Evolutionary conservation across 106 monocot genomes (phyloP), one percentile per base, ranked within the genome.

Genomic region (Dendrobium huoshanense): DNA sequence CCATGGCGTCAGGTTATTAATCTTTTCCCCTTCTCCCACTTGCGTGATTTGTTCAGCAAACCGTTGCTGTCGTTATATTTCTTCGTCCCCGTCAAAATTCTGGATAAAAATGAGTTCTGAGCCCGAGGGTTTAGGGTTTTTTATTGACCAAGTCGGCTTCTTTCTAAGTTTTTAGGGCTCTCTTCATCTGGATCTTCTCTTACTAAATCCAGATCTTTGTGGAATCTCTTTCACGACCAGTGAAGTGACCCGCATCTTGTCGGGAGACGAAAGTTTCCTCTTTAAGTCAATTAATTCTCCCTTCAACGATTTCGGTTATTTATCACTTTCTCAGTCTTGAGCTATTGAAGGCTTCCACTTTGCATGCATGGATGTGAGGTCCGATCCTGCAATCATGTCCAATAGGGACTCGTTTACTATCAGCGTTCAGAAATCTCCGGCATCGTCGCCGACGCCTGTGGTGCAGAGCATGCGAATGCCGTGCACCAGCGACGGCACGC

Each of bases 381-480:
- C 93, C 25, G 90, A 93, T 74, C 55, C 83, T 0, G 83, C 80
- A 67, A 78, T 85, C 33, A 72, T 91, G 86, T 45, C 87, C n/a
- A 67, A 73, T 43, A 87, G 92, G 78, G 92, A 92, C 42, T 49
- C 81, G 8, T 93, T 88, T 75, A 77, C 2, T 45, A 79, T 80
- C n/a, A 81, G 67, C 47, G 18, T 87, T 77, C 87, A 80, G 79
- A 86, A 85, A 61, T 81, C 61, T 56, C 79, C 86, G 2, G 68
- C 79, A 4, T 77, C 81, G n/a, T 73, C 81, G 54, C 87, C 80
- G 70, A 84, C 80, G 70, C 85, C 75, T 18, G 58, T 77, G 42
- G 75, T 85, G 75, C 88, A 83, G 49, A 85, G 77, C 87, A 83
- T 95, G 92, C 83, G 89, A 33, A 73, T 92, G 81, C 75, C 87